Conservation (phyloP, 2,329 filamentous ascomycete genomes). For the Fusarium goolgardi region DNA sequence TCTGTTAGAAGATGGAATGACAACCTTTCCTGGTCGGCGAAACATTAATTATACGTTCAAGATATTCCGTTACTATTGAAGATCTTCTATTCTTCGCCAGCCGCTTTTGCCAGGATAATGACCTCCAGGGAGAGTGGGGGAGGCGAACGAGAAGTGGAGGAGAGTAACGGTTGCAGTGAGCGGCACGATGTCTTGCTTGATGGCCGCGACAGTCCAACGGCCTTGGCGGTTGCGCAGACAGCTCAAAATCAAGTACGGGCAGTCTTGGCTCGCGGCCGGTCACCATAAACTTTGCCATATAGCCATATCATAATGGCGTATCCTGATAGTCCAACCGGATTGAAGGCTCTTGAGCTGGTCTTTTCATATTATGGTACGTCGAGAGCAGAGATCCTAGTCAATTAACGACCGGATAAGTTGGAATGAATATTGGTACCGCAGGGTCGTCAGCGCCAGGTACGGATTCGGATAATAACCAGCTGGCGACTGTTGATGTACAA, state of each 20-base stretch:
- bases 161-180: slow-evolving; percentile 43
- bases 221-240: slow-evolving; percentile 22
- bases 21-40: not conserved
- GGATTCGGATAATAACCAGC: slow-evolving; percentile 18
- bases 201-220: slow-evolving; percentile 31
- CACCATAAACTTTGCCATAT: not conserved
- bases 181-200: slow-evolving; percentile 46
- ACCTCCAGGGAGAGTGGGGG: slow-evolving; percentile 38
- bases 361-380: not conserved
- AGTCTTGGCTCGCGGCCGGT: slow-evolving; percentile 7
- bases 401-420: slow-evolving; percentile 24
- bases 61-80: slow-evolving; percentile 4
- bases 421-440: slow-evolving; percentile 18
- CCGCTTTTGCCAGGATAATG: slow-evolving; percentile 20
- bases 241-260: slow-evolving; percentile 16
- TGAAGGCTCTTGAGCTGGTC: not conserved
- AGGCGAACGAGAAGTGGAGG: slow-evolving; percentile 43
- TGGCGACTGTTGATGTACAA: slow-evolving; percentile 8
- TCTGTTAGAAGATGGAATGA: slow-evolving; percentile 24
- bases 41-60: not conserved
- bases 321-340: not conserved
- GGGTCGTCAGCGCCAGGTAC: slow-evolving; percentile 24
- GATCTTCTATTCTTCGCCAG: slow-evolving; percentile 9
- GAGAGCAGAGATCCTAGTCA: slow-evolving; percentile 14
- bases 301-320: not conserved